Conservation (phyloP, 495 filamentous ascomycete genomes). For the Tuber umbilicatum region DNA sequence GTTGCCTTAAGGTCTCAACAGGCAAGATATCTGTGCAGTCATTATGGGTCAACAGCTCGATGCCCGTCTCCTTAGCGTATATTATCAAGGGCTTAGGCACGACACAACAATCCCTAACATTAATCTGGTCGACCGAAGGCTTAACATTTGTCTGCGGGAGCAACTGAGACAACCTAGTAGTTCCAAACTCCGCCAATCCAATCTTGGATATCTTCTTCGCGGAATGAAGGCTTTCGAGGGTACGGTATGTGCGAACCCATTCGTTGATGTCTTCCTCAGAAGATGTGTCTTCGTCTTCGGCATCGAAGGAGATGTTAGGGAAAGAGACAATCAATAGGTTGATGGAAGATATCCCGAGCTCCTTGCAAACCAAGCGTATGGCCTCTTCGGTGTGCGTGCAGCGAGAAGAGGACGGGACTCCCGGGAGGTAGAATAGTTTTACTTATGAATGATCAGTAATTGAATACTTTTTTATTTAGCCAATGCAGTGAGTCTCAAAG, state of each 20-base stretch:
- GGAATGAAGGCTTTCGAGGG: constrained; percentile 67
- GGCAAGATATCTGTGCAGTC: constrained; percentile 90
- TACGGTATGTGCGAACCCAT: constrained; percentile 63
- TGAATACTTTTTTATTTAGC: neutral
- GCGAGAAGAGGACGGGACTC: constrained; percentile 16
- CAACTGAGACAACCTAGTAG: constrained; percentile 64
- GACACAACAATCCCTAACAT: constrained; percentile 91
- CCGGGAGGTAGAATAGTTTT: constrained; percentile 40
- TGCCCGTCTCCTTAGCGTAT: constrained; percentile 73
- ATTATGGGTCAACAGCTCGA: constrained; percentile 88
- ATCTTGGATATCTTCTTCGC: constrained; percentile 64
- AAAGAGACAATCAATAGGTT: constrained; percentile 91
- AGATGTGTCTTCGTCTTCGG: constrained; percentile 67
- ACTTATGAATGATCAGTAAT: constrained; percentile 15
- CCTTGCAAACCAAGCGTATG: constrained; percentile 57
- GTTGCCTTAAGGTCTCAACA: constrained; percentile 69
- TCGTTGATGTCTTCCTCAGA: constrained; percentile 51
- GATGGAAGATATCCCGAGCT: constrained; percentile 65
- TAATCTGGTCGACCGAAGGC: constrained; percentile 91
- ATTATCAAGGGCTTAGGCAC: constrained; percentile 82
- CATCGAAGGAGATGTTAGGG: constrained; percentile 87
- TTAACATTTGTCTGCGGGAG: constrained; percentile 58
- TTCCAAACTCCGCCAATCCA: constrained; percentile 86
- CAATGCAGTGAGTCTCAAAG: neutral
- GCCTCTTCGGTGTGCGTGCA: constrained; percentile 47